These are phyloP conservation scores for Podila clonocystis DNA, from an alignment of 192 early-diverging fungal species.

Conservation along the genomic window DNA sequence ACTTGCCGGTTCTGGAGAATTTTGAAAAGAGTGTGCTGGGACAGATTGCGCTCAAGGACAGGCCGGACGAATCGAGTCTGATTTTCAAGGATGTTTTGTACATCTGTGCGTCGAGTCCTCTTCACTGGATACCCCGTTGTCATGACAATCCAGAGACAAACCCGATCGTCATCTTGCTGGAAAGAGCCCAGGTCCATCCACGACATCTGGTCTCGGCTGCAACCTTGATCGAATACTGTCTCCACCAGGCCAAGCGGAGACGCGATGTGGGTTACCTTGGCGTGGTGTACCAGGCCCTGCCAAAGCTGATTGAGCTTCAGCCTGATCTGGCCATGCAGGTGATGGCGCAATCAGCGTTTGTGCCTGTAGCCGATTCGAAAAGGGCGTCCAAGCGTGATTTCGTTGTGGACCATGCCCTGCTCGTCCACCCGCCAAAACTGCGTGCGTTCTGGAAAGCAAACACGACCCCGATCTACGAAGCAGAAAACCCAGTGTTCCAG, in stretches of 20 bases:
- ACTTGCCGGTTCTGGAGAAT: too few relatives aligned
- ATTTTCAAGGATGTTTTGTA: neutral
- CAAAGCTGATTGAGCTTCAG: neutral
- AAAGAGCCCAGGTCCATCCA: neutral
- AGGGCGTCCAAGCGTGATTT: neutral
- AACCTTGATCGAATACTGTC: slow-evolving; percentile 3
- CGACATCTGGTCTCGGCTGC: neutral
- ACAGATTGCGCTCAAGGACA: neutral
- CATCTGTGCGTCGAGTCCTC: too few relatives aligned
- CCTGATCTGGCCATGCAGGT: neutral
- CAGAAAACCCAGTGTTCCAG: slow-evolving; percentile 5
- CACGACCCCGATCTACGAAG: neutral
- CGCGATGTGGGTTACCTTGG: neutral
- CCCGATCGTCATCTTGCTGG: neutral
- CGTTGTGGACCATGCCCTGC: neutral
- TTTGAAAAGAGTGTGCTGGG: too few relatives aligned
- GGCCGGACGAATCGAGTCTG: neutral
- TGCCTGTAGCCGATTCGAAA: neutral
- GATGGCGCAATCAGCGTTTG: neutral
- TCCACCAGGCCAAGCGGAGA: neutral
- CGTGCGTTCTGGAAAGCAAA: neutral
- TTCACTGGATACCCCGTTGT: neutral
- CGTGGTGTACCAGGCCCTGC: neutral
- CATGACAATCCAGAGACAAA: neutral
- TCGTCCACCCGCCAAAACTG: too few relatives aligned